Conservation (phyloP, 2,329 filamentous ascomycete genomes). For the Cadophora sp. region DNA sequence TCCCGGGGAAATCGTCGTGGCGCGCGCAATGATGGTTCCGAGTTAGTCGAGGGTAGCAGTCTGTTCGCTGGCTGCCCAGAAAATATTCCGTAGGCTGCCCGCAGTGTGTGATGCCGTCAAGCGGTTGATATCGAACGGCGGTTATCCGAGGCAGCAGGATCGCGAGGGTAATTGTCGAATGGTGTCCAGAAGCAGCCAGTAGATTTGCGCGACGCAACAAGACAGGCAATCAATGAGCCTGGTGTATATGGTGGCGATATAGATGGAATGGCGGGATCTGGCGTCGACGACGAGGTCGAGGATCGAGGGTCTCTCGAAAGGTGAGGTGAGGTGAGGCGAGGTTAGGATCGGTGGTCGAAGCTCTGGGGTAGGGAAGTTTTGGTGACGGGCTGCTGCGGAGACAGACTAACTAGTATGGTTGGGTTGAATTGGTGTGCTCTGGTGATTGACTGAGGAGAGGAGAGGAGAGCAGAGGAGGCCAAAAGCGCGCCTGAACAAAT, state of each 20-base stretch:
- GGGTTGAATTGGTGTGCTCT: not conserved
- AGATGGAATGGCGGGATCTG: not conserved
- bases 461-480: too few species aligned
- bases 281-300: not conserved
- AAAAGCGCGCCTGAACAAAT: conserved; percentile 9
- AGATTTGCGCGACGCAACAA: not conserved
- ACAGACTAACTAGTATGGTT: not conserved
- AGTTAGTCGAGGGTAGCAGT: not conserved
- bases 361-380: conserved; percentile 2
- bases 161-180: conserved; percentile 11
- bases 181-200: conserved; percentile 8
- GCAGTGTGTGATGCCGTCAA: conserved; percentile 19
- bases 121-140: conserved; percentile 16
- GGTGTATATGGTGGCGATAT: not conserved
- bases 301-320: too few species aligned
- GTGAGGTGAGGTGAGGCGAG: conserved; percentile 1
- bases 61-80: not conserved
- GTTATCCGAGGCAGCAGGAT: conserved; percentile 22
- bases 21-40: conserved; percentile 18
- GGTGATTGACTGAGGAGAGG: not conserved
- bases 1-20: conserved; percentile 6
- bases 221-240: not conserved
- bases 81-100: conserved; percentile 13
- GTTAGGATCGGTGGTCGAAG: conserved; percentile 10
- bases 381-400: conserved; percentile 17